phyloP scores from a whole-genome alignment of 306 rosid genomes.

The Adenanthera pavonina region DNA sequence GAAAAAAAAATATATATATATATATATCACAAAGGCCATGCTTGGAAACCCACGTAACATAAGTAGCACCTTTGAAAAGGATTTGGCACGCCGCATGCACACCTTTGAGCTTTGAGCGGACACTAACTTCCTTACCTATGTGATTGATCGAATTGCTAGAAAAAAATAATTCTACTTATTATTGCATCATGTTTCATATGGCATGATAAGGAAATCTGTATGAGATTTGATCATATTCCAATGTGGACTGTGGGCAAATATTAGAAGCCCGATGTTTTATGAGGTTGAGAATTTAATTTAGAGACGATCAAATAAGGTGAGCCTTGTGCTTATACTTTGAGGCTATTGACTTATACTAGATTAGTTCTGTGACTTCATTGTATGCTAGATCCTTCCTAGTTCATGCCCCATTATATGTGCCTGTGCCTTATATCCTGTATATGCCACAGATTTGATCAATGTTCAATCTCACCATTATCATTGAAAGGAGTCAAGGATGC shows the following conservation, averaged over 20 bases:
- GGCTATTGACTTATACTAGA: not conserved
- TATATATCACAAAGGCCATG: not conserved
- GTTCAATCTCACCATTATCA: slow-evolving; percentile 74
- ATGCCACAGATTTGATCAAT: slow-evolving; percentile 77
- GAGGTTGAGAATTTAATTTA: slow-evolving; percentile 32
- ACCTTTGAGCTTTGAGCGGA: slow-evolving; percentile 6
- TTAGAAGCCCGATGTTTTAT: slow-evolving; percentile 4
- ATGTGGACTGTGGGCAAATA: slow-evolving; percentile 17
- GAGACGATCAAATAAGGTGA: slow-evolving; percentile 33
- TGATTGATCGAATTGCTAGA: slow-evolving; percentile 15
- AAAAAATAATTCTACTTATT: slow-evolving; percentile 19
- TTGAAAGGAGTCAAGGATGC: slow-evolving; percentile 89
- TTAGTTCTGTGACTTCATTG: slow-evolving; percentile 1
- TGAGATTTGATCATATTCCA: slow-evolving; percentile 29
- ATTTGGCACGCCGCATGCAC: not conserved
- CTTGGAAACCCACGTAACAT: not conserved
- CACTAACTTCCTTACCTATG: not conserved
- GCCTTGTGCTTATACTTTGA: slow-evolving; percentile 34
- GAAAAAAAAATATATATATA: too few relatives aligned
- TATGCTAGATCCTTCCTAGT: slow-evolving; percentile 11
- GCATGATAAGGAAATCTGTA: slow-evolving; percentile 33
- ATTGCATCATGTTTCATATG: slow-evolving; percentile 20
- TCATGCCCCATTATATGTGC: slow-evolving; percentile 19
- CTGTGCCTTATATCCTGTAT: not conserved
- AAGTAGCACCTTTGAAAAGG: not conserved